Evolutionary conservation across 768 basidiomycete species (phyloP).

Genomic region (Boletus subparvulus): DNA sequence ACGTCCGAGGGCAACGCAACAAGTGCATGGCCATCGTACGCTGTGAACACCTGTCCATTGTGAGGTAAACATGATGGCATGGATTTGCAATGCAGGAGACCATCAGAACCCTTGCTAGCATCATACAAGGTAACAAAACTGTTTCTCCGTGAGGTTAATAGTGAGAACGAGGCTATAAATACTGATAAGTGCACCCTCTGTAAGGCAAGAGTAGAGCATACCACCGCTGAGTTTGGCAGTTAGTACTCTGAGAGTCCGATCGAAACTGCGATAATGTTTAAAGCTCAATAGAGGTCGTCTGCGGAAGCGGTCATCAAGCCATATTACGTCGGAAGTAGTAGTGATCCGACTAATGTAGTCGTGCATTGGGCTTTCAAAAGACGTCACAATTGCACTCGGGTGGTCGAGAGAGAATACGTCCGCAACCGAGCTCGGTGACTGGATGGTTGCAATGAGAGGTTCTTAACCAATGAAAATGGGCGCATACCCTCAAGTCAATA

Average conservation of each 20-base stretch:
- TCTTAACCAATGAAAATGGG: not conserved
- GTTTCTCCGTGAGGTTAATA: conserved; percentile 62
- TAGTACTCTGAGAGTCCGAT: conserved; percentile 51
- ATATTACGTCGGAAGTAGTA: conserved; percentile 62
- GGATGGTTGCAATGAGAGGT: conserved; percentile 6
- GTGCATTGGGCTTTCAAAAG: conserved; percentile 43
- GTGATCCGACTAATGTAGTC: conserved; percentile 52
- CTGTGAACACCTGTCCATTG: conserved; percentile 21
- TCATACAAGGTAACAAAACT: conserved; percentile 64
- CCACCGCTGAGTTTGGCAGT: conserved; percentile 39
- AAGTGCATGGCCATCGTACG: conserved; percentile 34
- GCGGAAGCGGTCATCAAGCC: conserved; percentile 68
- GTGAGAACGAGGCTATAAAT: conserved; percentile 46
- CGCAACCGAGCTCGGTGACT: conserved; percentile 32
- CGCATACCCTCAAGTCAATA: conserved; percentile 59
- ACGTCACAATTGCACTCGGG: conserved; percentile 48
- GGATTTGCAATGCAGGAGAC: conserved; percentile 44
- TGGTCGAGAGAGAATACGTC: conserved; percentile 38
- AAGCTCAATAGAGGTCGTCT: conserved; percentile 57
- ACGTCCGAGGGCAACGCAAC: conserved; percentile 29
- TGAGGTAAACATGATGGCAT: conserved; percentile 42
- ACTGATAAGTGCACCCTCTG: not conserved
- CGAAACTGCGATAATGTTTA: conserved; percentile 59
- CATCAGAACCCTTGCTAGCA: conserved; percentile 42
- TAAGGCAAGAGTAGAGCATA: conserved; percentile 15